Percentiles rank a stretch among this genome's conserved stretches.
phyloP scores from a whole-genome alignment of 2,329 filamentous ascomycete species.

The Aspergillus phoenicis region DNA sequence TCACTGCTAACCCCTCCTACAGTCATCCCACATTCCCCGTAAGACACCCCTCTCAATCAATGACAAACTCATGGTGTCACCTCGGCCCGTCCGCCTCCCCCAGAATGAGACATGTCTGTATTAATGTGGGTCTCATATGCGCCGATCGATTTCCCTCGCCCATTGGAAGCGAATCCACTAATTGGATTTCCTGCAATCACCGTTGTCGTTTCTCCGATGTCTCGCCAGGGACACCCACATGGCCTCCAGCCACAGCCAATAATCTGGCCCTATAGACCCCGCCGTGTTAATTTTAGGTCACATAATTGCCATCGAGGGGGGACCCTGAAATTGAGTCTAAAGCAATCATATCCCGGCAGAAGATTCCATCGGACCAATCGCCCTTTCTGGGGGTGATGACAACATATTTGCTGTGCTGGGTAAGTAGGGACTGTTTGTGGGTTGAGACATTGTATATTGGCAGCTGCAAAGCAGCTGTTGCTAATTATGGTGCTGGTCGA shows the following conservation, averaged over 20 bases:
- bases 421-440: background rate
- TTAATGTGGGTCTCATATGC: background rate
- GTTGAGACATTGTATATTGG: background rate
- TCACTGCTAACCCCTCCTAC: background rate
- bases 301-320: background rate
- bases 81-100: background rate
- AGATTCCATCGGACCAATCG: background rate
- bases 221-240: background rate
- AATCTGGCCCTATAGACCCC: background rate
- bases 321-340: slow-evolving; percentile 1
- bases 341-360: background rate
- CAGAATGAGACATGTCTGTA: background rate
- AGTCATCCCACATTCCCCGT: background rate
- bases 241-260: background rate
- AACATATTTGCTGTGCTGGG: background rate
- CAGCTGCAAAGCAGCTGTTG: background rate
- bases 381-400: background rate
- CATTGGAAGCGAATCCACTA: no score
- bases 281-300: background rate
- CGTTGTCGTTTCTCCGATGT: background rate
- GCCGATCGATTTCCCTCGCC: background rate
- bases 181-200: background rate
- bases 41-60: background rate
- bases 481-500: background rate
- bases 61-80: background rate